A percentile compares a stretch with the other conserved stretches of the same genome.
Conservation (phyloP, 495 filamentous ascomycete species). For the Talaromyces proteolyticus region DNA sequence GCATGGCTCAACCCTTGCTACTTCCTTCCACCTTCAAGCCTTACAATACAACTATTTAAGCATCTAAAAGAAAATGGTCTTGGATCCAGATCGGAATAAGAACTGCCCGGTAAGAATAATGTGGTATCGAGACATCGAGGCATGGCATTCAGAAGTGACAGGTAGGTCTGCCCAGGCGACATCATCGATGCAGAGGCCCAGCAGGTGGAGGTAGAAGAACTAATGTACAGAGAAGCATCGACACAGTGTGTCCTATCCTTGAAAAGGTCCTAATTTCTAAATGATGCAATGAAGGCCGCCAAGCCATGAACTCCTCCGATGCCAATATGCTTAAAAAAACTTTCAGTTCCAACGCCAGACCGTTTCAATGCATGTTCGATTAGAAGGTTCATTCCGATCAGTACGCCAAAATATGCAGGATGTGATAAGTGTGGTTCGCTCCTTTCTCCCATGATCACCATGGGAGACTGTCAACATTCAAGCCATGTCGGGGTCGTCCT, state of each 20-base stretch:
- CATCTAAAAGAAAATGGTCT: too few relatives aligned
- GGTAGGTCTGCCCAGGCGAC: not conserved
- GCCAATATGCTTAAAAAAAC: not conserved
- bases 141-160: not conserved
- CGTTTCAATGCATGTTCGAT: slow-evolving; percentile 5
- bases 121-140: not conserved
- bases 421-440: not conserved
- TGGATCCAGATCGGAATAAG: too few relatives aligned
- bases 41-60: too few relatives aligned
- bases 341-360: slow-evolving; percentile 1
- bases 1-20: too few relatives aligned
- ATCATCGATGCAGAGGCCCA: not conserved
- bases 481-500: slow-evolving; percentile 60
- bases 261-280: not conserved
- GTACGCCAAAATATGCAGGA: slow-evolving; percentile 5
- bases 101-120: not conserved
- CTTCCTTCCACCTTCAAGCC: too few relatives aligned
- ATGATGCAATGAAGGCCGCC: not conserved
- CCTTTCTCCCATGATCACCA: not conserved
- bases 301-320: not conserved
- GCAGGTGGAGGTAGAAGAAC: not conserved
- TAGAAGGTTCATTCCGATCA: not conserved
- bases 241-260: not conserved
- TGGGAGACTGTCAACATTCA: slow-evolving; percentile 10
- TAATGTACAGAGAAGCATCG: not conserved